phyloP scores from a whole-genome alignment of 2,329 filamentous ascomycete genomes.

The Ilyonectria sp. region DNA sequence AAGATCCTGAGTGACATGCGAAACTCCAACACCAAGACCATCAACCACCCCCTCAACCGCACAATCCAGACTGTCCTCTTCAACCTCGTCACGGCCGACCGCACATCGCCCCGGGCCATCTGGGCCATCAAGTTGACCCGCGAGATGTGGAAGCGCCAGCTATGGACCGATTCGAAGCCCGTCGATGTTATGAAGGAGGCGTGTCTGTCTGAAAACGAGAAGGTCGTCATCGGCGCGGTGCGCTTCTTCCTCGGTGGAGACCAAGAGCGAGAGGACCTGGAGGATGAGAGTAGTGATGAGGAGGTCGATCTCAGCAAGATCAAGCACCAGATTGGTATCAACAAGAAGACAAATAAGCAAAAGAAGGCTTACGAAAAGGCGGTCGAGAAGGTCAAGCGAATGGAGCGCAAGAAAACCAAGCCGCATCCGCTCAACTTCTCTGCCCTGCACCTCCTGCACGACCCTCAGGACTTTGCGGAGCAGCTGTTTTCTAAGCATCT shows the following conservation, averaged over 20 bases:
- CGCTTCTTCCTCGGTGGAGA: conserved; percentile 97
- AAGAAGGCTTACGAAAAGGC: conserved; percentile 85
- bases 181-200: conserved; percentile 99
- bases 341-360: conserved; percentile 96
- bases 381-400: conserved; percentile 83
- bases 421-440: conserved; percentile 96
- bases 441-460: conserved; percentile 91
- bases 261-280: conserved; percentile 93
- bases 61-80: conserved; percentile 94
- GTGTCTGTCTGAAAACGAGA: conserved; percentile 89
- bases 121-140: conserved; percentile 97
- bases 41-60: conserved; percentile 93
- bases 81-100: conserved; percentile 90
- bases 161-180: conserved; percentile 94
- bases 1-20: conserved; percentile 95
- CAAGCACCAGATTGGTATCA: conserved; percentile 89
- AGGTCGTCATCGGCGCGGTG: conserved; percentile 89
- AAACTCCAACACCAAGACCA: conserved; percentile 87
- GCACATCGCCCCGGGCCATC: conserved; percentile 86
- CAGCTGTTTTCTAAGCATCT: conserved; percentile 91
- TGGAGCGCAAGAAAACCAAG: conserved; percentile 89
- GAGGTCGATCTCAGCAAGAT: conserved; percentile 84
- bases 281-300: conserved; percentile 90
- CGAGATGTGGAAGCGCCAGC: conserved; percentile 95
- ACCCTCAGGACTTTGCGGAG: conserved; percentile 95